A percentile compares a stretch with the other conserved stretches of the same genome.
Evolutionary conservation across 225 moss, liverwort and hornwort species (phyloP).

Genomic region (Pseudisothecium myosuroides): DNA sequence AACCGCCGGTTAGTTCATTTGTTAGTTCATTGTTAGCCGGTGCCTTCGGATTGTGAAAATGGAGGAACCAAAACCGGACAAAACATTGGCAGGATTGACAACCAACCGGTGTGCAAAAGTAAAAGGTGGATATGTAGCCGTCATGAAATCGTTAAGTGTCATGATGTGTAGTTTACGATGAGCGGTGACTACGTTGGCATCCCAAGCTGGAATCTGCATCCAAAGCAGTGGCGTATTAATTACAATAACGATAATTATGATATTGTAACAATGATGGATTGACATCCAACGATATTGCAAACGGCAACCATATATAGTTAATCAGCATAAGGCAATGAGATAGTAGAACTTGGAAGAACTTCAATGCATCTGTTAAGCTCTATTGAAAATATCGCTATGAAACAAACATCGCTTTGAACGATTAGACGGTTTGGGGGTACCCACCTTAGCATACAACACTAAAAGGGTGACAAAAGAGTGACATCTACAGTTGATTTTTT

Average conservation of each 20-base stretch:
- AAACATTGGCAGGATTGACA: too few species aligned
- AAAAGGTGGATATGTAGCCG: background rate
- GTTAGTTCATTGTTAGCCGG: too few species aligned
- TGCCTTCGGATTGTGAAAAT: too few species aligned
- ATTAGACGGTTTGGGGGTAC: too few species aligned
- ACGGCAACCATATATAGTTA: background rate
- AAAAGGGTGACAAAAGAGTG: too few species aligned
- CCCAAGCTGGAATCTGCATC: conserved; percentile 77
- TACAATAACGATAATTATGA: background rate
- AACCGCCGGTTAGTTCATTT: background rate
- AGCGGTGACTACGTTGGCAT: conserved; percentile 70
- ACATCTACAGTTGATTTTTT: too few species aligned
- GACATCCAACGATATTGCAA: background rate
- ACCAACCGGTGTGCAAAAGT: too few species aligned
- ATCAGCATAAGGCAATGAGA: background rate
- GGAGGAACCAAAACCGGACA: too few species aligned
- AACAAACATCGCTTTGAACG: background rate
- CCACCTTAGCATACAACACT: too few species aligned
- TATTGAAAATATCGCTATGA: background rate
- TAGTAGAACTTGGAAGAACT: background rate
- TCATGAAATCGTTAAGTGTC: background rate
- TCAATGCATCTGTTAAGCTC: background rate
- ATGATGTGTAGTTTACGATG: conserved; percentile 32
- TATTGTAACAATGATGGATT: background rate
- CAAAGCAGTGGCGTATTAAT: background rate